Percentiles rank a stretch among this genome's conserved stretches.
Evolutionary conservation across 345 rosid genomes (phyloP).

Genomic region (Draba incana): DNA sequence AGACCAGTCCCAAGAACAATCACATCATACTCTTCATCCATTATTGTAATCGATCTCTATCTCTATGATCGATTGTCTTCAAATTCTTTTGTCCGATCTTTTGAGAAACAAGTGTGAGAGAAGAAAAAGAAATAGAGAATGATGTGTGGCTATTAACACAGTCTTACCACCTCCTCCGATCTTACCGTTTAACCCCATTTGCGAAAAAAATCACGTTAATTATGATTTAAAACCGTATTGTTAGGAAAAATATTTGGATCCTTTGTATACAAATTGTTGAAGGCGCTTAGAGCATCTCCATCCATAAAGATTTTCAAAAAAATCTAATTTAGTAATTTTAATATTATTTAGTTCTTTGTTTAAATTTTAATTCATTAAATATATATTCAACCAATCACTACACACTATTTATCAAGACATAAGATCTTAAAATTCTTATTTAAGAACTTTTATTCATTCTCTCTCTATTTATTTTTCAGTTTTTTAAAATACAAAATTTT

Average conservation of each 20-base stretch:
- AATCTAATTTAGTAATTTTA: no score
- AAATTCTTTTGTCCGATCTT: neutral
- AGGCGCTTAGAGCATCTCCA: no score
- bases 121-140: slow-evolving; percentile 33
- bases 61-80: neutral
- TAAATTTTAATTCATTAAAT: no score
- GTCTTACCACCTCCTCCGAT: slow-evolving; percentile 33
- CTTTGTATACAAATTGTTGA: neutral
- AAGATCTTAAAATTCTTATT: no score
- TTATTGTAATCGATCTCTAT: slow-evolving; percentile 34
- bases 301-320: no score
- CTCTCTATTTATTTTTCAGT: no score
- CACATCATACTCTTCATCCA: slow-evolving; percentile 97
- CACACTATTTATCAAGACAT: no score
- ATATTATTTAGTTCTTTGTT: no score
- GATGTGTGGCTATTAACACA: slow-evolving; percentile 40
- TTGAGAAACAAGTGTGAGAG: slow-evolving; percentile 6
- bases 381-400: no score
- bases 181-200: slow-evolving; percentile 39
- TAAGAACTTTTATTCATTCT: no score
- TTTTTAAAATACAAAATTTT: no score
- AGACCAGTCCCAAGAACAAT: slow-evolving; percentile 96
- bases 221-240: slow-evolving; percentile 12
- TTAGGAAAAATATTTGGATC: neutral
- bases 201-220: neutral